Evolutionary conservation across 2,329 filamentous ascomycete species (phyloP), one percentile per base, ranked within the genome.

Genomic region (Calonectria fujianensis): DNA sequence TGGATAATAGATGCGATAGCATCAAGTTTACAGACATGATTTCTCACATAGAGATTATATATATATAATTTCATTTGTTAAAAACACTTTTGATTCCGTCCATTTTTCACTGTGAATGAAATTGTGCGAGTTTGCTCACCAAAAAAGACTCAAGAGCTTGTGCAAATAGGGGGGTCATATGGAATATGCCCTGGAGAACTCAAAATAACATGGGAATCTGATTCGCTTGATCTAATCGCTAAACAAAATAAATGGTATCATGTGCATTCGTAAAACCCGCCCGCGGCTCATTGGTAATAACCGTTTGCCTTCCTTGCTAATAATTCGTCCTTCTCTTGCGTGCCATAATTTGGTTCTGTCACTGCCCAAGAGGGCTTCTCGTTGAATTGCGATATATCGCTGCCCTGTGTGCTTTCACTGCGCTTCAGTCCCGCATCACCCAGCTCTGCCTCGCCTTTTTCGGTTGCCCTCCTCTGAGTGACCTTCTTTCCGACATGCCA

Each of bases 41-140:
- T 74, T 75, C 78, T 74, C 65, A 74, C 73, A 59, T 78, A 80
- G 76, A 81, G 61, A 76, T 69, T 63, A 80, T 80, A 48, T 48
- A 45, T n/a, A 81, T 29, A 63, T 63, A 81, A 81, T 81, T 73
- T 71, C 80, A 81, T 79, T 80, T 81, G 80, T 81, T 77, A 70
- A 76, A 73, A 76, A 63, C 24, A 18, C 24, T 32, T 37, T 3
- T 39, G 9, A 27, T 9, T 59, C 39, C 16, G 2, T 14, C 32
- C 18, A 14, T 10, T 24, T 70, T 27, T 6, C 45, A 24, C 45
- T n/a, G 39, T 65, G 41, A 65, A 48, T 50, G 24, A 65, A 31
- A 24, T 31, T 20, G 41, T 50, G 37, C 31, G 29, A 45, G 13
- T 32, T 7, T 31, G 41, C 27, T 50, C 35, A 8, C 29, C 5